Percentiles rank a stretch among this genome's conserved stretches.
Conservation (phyloP, 345 rosid species). For the Mercurialis annua region DNA sequence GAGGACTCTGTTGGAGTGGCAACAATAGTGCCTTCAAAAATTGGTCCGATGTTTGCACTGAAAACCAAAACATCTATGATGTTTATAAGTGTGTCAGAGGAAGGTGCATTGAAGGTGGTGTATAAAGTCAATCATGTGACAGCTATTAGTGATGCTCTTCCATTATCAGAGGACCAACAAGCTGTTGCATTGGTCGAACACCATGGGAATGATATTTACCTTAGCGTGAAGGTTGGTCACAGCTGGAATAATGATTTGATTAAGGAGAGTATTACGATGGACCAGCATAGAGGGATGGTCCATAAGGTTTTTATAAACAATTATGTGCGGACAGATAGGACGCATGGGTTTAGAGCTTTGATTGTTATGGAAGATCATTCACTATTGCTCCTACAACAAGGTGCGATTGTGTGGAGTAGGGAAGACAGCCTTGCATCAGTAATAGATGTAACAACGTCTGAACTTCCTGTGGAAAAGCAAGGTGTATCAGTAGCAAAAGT, state of each 20-base stretch:
- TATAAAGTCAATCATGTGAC: slow-evolving; percentile 54
- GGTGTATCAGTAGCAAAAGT: slow-evolving; percentile 94
- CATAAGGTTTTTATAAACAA: slow-evolving; percentile 87
- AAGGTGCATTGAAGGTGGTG: slow-evolving; percentile 67
- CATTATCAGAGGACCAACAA: slow-evolving; percentile 53
- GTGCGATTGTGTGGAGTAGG: slow-evolving; percentile 90
- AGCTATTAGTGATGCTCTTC: slow-evolving; percentile 72
- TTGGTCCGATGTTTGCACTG: slow-evolving; percentile 55
- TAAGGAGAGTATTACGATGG: slow-evolving; percentile 67
- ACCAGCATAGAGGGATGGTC: slow-evolving; percentile 65
- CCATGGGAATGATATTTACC: slow-evolving; percentile 54
- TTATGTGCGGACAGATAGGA: slow-evolving; percentile 85
- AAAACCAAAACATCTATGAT: slow-evolving; percentile 37
- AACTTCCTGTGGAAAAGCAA: slow-evolving; percentile 79
- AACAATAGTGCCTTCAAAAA: slow-evolving; percentile 51
- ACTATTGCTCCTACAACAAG: slow-evolving; percentile 84
- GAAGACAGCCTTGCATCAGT: slow-evolving; percentile 95
- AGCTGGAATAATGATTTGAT: slow-evolving; percentile 72
- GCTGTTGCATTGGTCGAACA: slow-evolving; percentile 76
- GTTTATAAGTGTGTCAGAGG: slow-evolving; percentile 48
- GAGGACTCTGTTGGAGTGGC: slow-evolving; percentile 49
- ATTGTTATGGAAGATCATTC: slow-evolving; percentile 99
- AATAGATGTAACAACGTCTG: slow-evolving; percentile 76
- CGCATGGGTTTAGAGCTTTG: slow-evolving; percentile 95
- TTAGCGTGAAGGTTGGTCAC: slow-evolving; percentile 60